Evolutionary conservation across 1,139 yeast genomes (phyloP).

Genomic region (Nadsonia commutata): DNA sequence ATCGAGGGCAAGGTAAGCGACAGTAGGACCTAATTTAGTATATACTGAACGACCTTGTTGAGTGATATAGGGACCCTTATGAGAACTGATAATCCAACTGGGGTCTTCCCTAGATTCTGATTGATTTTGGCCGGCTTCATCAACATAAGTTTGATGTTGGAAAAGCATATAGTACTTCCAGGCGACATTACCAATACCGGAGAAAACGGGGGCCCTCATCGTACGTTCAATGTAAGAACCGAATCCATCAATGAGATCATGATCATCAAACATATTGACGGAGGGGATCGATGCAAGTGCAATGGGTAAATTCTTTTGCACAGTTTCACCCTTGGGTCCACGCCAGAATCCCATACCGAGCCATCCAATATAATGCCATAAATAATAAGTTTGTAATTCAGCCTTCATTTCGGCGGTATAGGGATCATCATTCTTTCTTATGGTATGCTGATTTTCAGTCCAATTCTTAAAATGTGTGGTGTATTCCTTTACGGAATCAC

Average conservation of each 20-base stretch:
- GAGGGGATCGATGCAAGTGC: slow-evolving; percentile 76
- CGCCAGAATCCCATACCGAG: slow-evolving; percentile 80
- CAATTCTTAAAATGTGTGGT: slow-evolving; percentile 40
- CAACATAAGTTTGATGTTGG: slow-evolving; percentile 53
- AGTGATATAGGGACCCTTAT: slow-evolving; percentile 50
- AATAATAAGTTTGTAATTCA: slow-evolving; percentile 51
- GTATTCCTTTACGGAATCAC: slow-evolving; percentile 56
- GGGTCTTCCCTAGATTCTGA: slow-evolving; percentile 19
- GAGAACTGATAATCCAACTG: slow-evolving; percentile 21
- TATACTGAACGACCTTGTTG: slow-evolving; percentile 54
- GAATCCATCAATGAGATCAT: slow-evolving; percentile 89
- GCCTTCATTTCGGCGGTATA: slow-evolving; percentile 33
- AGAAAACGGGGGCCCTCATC: slow-evolving; percentile 56
- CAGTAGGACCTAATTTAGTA: slow-evolving; percentile 57
- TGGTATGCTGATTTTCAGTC: slow-evolving; percentile 38
- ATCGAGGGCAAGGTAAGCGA: slow-evolving; percentile 67
- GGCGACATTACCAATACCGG: slow-evolving; percentile 60
- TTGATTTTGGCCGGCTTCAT: slow-evolving; percentile 30
- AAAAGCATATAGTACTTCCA: slow-evolving; percentile 78
- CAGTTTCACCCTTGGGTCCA: slow-evolving; percentile 49
- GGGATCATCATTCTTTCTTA: slow-evolving; percentile 29
- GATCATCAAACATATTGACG: slow-evolving; percentile 68
- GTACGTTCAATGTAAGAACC: slow-evolving; percentile 73
- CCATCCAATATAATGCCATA: slow-evolving; percentile 70
- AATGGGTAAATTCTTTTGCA: slow-evolving; percentile 53